A percentile compares a stretch with the other conserved stretches of the same genome.
Conservation (phyloP, 1,284 basidiomycete species). For the Ceratobasidium sp. region DNA sequence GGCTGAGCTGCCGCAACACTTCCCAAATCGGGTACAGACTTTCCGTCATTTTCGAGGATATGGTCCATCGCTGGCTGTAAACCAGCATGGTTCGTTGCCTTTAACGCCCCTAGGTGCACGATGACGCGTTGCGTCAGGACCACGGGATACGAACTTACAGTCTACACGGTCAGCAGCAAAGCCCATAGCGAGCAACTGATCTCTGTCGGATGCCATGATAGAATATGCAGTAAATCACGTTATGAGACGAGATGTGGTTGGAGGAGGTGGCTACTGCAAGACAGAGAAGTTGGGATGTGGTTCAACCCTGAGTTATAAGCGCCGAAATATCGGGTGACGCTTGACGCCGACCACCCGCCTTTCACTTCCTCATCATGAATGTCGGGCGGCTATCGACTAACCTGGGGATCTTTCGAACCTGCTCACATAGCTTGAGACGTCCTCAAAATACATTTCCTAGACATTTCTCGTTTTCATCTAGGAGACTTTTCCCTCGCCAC, state of each 20-base stretch:
- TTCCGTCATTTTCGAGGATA: constrained; percentile 79
- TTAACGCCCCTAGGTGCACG: constrained; percentile 77
- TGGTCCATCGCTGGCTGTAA: constrained; percentile 92
- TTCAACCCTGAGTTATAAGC: not conserved
- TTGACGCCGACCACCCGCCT: not conserved
- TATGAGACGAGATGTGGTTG: not conserved
- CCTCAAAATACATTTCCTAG: not conserved
- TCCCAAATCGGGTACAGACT: constrained; percentile 76
- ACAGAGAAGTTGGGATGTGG: not conserved
- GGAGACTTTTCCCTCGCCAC: constrained; percentile 22
- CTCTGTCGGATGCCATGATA: constrained; percentile 69
- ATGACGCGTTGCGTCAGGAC: not conserved
- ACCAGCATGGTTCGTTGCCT: constrained; percentile 81
- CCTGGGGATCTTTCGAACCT: constrained; percentile 11
- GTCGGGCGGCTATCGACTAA: constrained; percentile 1
- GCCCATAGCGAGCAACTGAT: constrained; percentile 87
- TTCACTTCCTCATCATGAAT: constrained; percentile 11
- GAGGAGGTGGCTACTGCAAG: constrained; percentile 21
- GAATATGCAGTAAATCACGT: constrained; percentile 5
- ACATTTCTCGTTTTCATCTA: not conserved
- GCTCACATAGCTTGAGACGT: not conserved
- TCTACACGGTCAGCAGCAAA: constrained; percentile 86
- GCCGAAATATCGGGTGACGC: not conserved
- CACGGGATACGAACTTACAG: constrained; percentile 65
- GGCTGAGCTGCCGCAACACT: constrained; percentile 51